These are phyloP conservation scores for Mycena albidolilacea DNA, from an alignment of 768 basidiomycete species.

Conservation along the genomic window DNA sequence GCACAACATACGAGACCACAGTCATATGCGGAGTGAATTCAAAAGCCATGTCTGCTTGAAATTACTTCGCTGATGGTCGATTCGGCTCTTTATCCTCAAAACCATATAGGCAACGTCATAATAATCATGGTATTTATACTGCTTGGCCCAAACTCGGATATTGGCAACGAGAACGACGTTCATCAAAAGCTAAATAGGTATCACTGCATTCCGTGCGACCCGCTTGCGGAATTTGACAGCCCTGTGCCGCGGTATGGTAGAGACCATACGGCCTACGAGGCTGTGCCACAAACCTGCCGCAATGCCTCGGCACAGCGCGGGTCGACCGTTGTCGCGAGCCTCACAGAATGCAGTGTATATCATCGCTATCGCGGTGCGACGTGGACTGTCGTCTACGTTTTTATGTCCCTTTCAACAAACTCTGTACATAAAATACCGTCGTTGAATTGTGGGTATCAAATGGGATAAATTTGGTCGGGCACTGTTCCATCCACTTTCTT, in stretches of 20 bases:
- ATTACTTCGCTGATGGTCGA: not conserved
- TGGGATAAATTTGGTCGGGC: too few relatives aligned
- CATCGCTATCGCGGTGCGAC: not conserved
- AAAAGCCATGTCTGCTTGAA: too few relatives aligned
- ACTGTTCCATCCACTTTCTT: too few relatives aligned
- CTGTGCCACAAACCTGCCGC: not conserved
- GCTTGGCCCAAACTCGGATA: too few relatives aligned
- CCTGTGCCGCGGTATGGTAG: not conserved
- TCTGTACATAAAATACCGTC: too few relatives aligned
- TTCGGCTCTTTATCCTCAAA: not conserved
- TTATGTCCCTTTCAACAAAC: too few relatives aligned
- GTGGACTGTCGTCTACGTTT: too few relatives aligned
- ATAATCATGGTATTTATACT: too few relatives aligned
- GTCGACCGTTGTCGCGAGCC: not conserved
- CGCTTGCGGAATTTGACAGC: conserved; percentile 4
- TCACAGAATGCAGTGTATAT: not conserved
- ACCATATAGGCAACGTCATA: too few relatives aligned
- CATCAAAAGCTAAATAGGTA: not conserved
- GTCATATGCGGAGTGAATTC: too few relatives aligned
- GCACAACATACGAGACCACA: too few relatives aligned
- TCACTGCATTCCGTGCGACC: not conserved
- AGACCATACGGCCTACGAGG: not conserved
- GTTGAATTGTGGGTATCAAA: not conserved
- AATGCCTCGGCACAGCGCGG: not conserved
- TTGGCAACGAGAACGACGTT: too few relatives aligned